phyloP scores from a whole-genome alignment of 345 rosid genomes.

The Bruguiera sexangula region DNA sequence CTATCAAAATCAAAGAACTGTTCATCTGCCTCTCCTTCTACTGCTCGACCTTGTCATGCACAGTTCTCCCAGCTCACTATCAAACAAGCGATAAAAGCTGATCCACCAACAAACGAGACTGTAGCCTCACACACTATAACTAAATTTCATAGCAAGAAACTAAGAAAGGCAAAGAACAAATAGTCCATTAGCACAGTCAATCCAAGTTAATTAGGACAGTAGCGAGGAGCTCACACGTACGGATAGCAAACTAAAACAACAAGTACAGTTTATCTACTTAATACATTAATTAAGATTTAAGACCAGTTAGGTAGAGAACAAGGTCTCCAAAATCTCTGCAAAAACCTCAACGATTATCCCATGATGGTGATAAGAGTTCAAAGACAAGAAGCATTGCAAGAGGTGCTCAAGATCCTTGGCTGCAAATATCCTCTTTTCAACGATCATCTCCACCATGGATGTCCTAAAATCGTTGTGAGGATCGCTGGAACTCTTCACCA shows the following conservation, averaged over 20 bases:
- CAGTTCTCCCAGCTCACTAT: not conserved
- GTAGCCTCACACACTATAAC: not conserved
- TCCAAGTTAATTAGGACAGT: slow-evolving; percentile 1
- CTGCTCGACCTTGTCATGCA: not conserved
- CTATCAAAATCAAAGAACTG: not conserved
- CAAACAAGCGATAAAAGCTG: not conserved
- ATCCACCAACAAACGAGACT: not conserved
- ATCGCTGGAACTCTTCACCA: slow-evolving; percentile 51
- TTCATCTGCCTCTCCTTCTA: not conserved
- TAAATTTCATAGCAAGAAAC: not conserved
- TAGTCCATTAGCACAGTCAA: not conserved
- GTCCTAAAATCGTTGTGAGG: slow-evolving; percentile 61
- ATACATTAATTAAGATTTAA: too few species aligned
- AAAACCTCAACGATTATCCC: slow-evolving; percentile 25
- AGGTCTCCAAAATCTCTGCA: slow-evolving; percentile 24
- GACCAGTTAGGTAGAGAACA: slow-evolving; percentile 18
- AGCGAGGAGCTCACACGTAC: not conserved
- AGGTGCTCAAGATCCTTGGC: slow-evolving; percentile 63
- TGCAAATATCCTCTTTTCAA: slow-evolving; percentile 60
- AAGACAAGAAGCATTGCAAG: slow-evolving; percentile 45
- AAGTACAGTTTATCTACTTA: too few species aligned
- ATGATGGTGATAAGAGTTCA: slow-evolving; percentile 27
- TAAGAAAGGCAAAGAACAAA: not conserved
- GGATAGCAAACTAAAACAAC: not conserved
- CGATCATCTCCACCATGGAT: slow-evolving; percentile 78